Conservation (phyloP, 1,139 yeast genomes). For the Debaryomyces sp. region DNA sequence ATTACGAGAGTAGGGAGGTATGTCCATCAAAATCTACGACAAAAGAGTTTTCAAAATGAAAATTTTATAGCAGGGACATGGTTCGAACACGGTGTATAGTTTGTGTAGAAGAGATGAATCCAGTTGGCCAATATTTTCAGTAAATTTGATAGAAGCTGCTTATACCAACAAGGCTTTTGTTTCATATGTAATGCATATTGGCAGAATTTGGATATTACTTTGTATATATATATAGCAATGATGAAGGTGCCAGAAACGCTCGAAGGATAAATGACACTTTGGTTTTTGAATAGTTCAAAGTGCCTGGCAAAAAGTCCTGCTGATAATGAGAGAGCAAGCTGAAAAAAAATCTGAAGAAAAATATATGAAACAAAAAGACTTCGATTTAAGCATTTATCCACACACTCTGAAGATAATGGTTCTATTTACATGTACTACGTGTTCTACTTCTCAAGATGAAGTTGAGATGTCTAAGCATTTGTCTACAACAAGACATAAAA, state of each 20-base stretch:
- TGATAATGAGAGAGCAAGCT: not conserved
- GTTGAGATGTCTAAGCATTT: constrained; percentile 46
- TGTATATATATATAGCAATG: not conserved
- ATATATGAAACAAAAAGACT: not conserved
- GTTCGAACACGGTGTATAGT: not conserved
- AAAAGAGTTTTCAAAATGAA: no score
- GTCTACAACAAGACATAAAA: constrained; percentile 56
- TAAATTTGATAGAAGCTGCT: not conserved
- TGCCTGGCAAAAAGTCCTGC: not conserved
- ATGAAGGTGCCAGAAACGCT: not conserved
- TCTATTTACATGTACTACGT: constrained; percentile 34
- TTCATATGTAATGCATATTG: not conserved
- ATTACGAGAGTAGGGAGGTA: not conserved
- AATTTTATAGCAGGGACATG: not conserved
- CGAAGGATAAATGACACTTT: not conserved
- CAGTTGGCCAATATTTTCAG: not conserved
- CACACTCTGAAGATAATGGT: constrained; percentile 7
- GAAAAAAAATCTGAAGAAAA: not conserved
- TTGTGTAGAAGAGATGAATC: not conserved
- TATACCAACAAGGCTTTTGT: not conserved
- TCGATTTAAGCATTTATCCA: not conserved
- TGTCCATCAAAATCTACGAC: not conserved
- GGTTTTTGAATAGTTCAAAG: not conserved
- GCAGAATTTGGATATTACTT: not conserved
- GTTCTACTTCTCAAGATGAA: constrained; percentile 23